Evolutionary conservation across 2,329 filamentous ascomycete species (phyloP), one percentile per base, ranked within the genome.

Genomic region (Cordyceps pruinosa): DNA sequence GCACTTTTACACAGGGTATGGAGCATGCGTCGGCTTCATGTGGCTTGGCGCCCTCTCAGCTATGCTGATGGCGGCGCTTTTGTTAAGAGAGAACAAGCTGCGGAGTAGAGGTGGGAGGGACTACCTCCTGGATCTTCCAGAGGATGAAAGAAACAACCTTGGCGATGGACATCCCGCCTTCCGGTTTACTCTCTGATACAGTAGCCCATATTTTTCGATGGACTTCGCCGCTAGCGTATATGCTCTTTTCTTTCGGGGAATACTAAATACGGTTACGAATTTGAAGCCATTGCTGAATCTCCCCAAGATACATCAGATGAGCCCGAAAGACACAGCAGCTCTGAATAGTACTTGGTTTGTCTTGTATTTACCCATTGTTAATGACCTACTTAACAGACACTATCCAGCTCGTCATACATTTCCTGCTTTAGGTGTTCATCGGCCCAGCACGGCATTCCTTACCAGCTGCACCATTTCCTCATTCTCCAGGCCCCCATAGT

Each of bases 1-100:
- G 0, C 65, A 66, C 30, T 83, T 80, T 61, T 68, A 62, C 35
- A 77, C 76, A 0, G 80, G 80, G 0, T 82, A 80, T 61, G 73
- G 75, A 0, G 72, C 75, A 0, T 72, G 72, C 57, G 66, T 83
- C 39, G 77, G 71, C 1, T 67, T 77, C 59, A 63, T 79, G 19
- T 77, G 77, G 66, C 64, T 82, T 9, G 70, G 69, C 60, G 68
- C 71, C 56, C 63, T 75, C 50, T 63, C 71, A 2, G 70, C 66
- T 10, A 65, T 65, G 1, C 45, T 60, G 23, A 61, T 73, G 61
- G 65, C 63, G 47, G 46, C 64, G 4, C 60, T 67, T 28, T 65
- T 71, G 62, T 62, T 62, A 63, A 47, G 65, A 15, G 72, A 74
- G 63, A 73, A 74, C 60, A 66, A 61, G 64, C 69, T 66, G 60